Base-by-base conservation (phyloP, 2,329 filamentous ascomycete species). In the Diaporthe citriasiana region DNA sequence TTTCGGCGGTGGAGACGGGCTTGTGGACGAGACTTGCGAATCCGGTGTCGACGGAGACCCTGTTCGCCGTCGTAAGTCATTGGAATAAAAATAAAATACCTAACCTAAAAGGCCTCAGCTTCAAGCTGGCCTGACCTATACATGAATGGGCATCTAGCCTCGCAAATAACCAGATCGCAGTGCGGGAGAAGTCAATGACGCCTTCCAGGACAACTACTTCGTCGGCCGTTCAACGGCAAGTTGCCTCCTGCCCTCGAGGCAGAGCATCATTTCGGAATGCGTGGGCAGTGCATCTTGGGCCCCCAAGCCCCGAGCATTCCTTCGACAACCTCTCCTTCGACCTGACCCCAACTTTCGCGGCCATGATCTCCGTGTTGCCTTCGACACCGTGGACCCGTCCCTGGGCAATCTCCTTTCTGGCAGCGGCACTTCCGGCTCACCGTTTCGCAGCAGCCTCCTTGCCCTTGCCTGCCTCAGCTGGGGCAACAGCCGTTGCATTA, bases 91-190 rank as follows among this genome's bases (percentile, higher is more conserved):
- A 35, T 27, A 40, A n/a, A 15, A 9, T 27, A 63, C 8, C 47
- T 40, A 40, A 53, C 8, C 7, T 38, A 19, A 27, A 27, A 5
- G 45, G 33, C 33, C 2, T 27, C 63, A 45, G 45, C 63, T 53
- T 53, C 63, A 68, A 68, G 47, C 63, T 40, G 63, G n/a, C 15
- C 47, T 35, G n/a, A 19, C 13, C 47, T 27, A 22, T 53, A 53
- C 63, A 40, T 19, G 63, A 51, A 68, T 19, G 33, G 63, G 47
- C 63, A 40, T 68, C 63, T 53, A 68, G 63, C 63, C 63, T 68
- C 33, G 45, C 47, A 40, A 40, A 53, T 38, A 53, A 22, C n/a
- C 63, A 27, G 7, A 51, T 38, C 45, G 30, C 60, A 40, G 63
- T 9, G 6, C n/a, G 8, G 30, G 15, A 51, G 15, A 45, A 53